phyloP scores from a whole-genome alignment of 371 early-diverging fungal species.

The Mortierella sp. region DNA sequence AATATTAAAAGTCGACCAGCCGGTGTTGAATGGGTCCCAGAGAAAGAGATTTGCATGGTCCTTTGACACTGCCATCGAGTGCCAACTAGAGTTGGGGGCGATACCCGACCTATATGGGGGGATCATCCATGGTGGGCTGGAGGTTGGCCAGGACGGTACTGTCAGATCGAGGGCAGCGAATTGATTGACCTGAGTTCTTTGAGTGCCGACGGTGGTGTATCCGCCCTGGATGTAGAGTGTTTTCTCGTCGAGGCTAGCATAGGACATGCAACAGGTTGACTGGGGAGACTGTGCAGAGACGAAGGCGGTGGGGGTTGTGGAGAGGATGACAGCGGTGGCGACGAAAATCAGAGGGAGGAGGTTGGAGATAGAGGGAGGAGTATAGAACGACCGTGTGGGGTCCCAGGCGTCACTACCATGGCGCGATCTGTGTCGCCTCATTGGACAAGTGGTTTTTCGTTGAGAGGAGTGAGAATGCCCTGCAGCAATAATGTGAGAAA shows the following conservation, averaged over 20 bases:
- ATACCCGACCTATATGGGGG: neutral
- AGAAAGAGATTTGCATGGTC: neutral
- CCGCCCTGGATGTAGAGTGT: slow-evolving; percentile 7
- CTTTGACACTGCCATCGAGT: neutral
- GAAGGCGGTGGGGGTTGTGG: neutral
- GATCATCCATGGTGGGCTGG: slow-evolving; percentile 2
- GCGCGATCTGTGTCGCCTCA: neutral
- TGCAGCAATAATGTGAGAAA: neutral
- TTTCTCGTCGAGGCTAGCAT: neutral
- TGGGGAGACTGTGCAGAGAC: neutral
- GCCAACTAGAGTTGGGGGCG: neutral
- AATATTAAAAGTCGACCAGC: neutral
- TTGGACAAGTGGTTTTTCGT: neutral
- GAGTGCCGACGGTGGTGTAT: neutral
- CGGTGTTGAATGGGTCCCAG: slow-evolving; percentile 1
- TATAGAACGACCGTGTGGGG: neutral
- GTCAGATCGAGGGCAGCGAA: neutral
- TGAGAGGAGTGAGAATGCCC: neutral
- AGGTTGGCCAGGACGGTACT: neutral
- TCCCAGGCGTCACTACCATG: neutral
- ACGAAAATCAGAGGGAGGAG: neutral
- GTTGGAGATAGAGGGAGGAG: neutral
- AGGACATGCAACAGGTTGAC: neutral
- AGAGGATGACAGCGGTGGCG: neutral
- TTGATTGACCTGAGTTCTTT: neutral